Base-by-base conservation (phyloP, 345 rosid genomes). In the Ceriops tagal region DNA sequence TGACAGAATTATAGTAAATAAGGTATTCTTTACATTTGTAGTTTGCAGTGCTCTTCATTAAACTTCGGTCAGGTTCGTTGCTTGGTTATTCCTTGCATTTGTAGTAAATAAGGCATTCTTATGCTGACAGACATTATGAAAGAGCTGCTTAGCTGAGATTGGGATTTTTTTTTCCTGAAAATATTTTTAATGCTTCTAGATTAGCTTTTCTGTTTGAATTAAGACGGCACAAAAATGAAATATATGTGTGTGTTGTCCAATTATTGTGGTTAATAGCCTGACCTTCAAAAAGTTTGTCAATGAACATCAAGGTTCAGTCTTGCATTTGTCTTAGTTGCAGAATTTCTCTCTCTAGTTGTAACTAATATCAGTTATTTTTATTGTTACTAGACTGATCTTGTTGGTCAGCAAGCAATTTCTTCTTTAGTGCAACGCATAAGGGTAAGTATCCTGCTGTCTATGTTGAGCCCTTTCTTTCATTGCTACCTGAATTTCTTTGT, bases 1-100 rank as follows among this genome's bases (percentile, higher is more conserved):
- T 24, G 99, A 95, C 61, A 88, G 97, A 57, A 81, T 91, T 61
- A 88, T 95, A 49, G 88, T 95, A 27, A 95, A 89, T 72, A 95
- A 95, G 96, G 97, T 92, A 79, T 52, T 63, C 8, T 8, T 31
- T 31, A 0, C 1, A 21, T 59, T 61, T 15, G 31, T 55, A 34
- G 53, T 43, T 46, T 28, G 22, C 7, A 65, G 1, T 47, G 27
- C 15, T 43, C 8, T 47, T 32, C 31, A 32, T 22, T 55, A 20
- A 30, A n/a, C 22, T 8, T 71, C 8, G 2, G 10, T 47, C 37
- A 11, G 21, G 9, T 62, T 8, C 24, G 21, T 35, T 53, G 21
- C 35, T 21, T 62, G 31, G 46, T 11, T n/a, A 21, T 31, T 34
- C 43, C 34, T 51, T 11, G 39, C 37, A 37, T 30, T 34, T 34